Percentiles rank a stretch among this genome's conserved stretches.
These are phyloP conservation scores for Tolypocladium ovalisporum DNA, from an alignment of 2,329 filamentous ascomycete genomes.

Conservation along the genomic window DNA sequence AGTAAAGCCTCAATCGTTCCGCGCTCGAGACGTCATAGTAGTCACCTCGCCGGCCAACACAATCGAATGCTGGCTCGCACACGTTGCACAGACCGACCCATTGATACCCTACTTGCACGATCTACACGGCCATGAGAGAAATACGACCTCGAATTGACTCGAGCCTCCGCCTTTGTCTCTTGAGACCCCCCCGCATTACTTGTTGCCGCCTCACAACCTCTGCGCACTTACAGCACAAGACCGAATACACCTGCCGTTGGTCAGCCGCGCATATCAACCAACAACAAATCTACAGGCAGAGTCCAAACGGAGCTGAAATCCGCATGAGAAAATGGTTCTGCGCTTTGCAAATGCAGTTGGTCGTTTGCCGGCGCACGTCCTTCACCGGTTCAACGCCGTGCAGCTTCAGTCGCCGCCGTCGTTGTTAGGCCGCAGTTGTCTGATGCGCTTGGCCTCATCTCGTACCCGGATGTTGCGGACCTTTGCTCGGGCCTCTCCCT, in stretches of 20 bases:
- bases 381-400: neutral
- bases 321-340: neutral
- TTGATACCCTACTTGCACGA: too few relatives aligned
- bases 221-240: neutral
- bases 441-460: neutral
- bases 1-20: neutral
- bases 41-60: too few relatives aligned
- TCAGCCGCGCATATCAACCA: neutral
- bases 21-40: neutral
- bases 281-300: neutral
- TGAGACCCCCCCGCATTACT: too few relatives aligned
- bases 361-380: neutral
- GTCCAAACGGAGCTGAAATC: neutral
- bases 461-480: neutral
- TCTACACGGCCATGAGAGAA: too few relatives aligned
- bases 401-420: neutral
- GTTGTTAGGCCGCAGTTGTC: neutral
- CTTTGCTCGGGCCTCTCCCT: neutral
- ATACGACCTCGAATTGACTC: too few relatives aligned
- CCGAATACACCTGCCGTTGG: neutral
- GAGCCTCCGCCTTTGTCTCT: neutral
- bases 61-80: too few relatives aligned
- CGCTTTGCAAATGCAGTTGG: neutral
- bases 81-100: too few relatives aligned
- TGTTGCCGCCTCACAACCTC: too few relatives aligned